Conservation (phyloP, 2,329 filamentous ascomycete species). For the Ceratocystis cacaofunesta region DNA sequence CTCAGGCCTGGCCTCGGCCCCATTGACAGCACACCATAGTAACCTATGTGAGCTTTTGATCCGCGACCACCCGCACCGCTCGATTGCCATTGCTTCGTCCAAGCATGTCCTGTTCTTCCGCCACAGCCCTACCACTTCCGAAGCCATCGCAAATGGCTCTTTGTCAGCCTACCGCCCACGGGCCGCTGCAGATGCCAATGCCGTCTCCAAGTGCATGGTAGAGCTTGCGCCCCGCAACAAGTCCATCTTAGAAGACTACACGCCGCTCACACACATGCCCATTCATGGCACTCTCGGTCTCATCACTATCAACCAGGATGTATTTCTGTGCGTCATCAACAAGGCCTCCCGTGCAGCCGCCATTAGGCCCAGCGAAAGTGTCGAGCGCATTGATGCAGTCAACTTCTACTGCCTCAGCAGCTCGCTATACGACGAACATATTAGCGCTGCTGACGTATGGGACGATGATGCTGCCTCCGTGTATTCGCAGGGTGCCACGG, state of each 20-base stretch:
- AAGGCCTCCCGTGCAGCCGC: slow-evolving; percentile 64
- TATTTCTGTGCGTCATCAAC: slow-evolving; percentile 84
- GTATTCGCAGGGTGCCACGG: slow-evolving; percentile 32
- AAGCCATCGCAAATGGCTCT: slow-evolving; percentile 43
- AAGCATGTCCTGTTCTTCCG: slow-evolving; percentile 74
- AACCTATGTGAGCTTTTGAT: slow-evolving; percentile 66
- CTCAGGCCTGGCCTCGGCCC: slow-evolving; percentile 16
- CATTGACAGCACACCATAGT: slow-evolving; percentile 31
- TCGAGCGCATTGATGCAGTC: slow-evolving; percentile 73
- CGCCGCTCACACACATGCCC: slow-evolving; percentile 55
- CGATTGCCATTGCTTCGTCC: slow-evolving; percentile 70
- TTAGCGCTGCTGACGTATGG: slow-evolving; percentile 35
- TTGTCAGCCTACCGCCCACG: slow-evolving; percentile 37
- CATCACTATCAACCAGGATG: slow-evolving; percentile 67
- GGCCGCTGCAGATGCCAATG: slow-evolving; percentile 26
- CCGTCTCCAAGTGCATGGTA: slow-evolving; percentile 61
- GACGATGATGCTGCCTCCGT: slow-evolving; percentile 35
- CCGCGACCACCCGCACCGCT: slow-evolving; percentile 72
- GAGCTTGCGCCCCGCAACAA: slow-evolving; percentile 57
- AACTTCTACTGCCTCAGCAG: slow-evolving; percentile 90
- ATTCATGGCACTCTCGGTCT: slow-evolving; percentile 79
- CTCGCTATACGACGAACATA: slow-evolving; percentile 68
- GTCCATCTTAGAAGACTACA: slow-evolving; percentile 60
- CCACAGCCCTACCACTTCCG: slow-evolving; percentile 53
- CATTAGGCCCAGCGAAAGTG: slow-evolving; percentile 72